Base-by-base conservation (phyloP, 345 rosid genomes). In the Bruguiera parviflora region DNA sequence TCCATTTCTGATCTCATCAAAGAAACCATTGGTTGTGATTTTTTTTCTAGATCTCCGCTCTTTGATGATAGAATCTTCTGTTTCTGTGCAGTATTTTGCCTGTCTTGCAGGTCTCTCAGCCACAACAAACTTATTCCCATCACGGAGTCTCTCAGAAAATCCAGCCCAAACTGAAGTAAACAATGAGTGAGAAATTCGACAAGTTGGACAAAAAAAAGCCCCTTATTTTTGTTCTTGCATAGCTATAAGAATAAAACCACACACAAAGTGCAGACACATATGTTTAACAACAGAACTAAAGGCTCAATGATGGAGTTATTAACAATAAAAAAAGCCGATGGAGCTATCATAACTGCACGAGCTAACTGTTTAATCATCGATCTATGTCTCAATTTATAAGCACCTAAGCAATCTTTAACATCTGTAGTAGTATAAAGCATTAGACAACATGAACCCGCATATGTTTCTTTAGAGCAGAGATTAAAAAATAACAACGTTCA, bases 111-210 rank as follows among this genome's bases (percentile, higher is more conserved):
- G 88, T 74, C 57, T 92, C 74, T 87, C 97, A 2, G 94, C 96
- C 61, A 95, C 97, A 70, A 86, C 70, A 80, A 83, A 95, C 78
- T 95, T 95, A 85, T 80, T 87, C 33, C 98, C 97, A 46, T 92
- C 90, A 2, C 91, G 96, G 27, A 37, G 73, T 80, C 92, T 86
- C 80, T 92, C 96, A 22, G 98, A 72, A 80, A 95, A 88, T 24
- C 96, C 96, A 66, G 98, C 98, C 99, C 99, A 95, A 71, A 92
- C 99, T 95, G 92, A 65, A 71, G 32, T 52, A 25, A 49, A 53
- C 32, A 25, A 0, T 15, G 21, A 7, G 61, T 58, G 29, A 70
- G 67, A 73, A 62, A 53, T 46, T 53, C 3, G 1, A 65, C 57
- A 20, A 62, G 24, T 33, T 71, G 49, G 64, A 43, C 19, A 57